Conservation (phyloP, 257 asterid species). For the Solanum tarijense region DNA sequence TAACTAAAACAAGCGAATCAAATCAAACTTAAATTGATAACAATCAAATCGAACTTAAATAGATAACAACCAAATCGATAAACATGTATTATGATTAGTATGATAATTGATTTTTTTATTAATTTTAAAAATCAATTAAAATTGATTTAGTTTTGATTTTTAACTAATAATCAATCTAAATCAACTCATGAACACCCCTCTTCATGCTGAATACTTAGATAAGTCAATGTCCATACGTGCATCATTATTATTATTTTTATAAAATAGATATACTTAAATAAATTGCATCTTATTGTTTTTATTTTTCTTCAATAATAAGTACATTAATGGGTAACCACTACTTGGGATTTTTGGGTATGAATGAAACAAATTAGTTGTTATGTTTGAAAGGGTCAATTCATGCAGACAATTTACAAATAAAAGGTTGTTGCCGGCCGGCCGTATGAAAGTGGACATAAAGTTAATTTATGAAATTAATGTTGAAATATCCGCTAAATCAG, state of each 20-base stretch:
- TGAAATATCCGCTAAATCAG: not conserved
- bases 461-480: not conserved
- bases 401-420: not conserved
- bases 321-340: not conserved
- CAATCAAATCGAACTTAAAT: too few relatives aligned
- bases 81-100: too few relatives aligned
- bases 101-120: not conserved
- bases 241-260: too few relatives aligned
- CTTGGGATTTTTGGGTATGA: not conserved
- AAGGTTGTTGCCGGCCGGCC: not conserved
- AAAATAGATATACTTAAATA: not conserved
- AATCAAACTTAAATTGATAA: too few relatives aligned
- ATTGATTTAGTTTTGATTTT: too few relatives aligned
- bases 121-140: too few relatives aligned
- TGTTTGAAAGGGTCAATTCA: not conserved
- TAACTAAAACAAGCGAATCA: not conserved
- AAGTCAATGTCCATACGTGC: not conserved
- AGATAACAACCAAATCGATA: too few relatives aligned
- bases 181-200: not conserved
- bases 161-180: not conserved
- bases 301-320: not conserved
- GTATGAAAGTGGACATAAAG: not conserved
- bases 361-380: not conserved
- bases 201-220: not conserved
- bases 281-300: not conserved